Percentiles rank a stretch among this genome's conserved stretches.
Conservation (phyloP, 495 filamentous ascomycete genomes). For the Penicillium malachiteum region DNA sequence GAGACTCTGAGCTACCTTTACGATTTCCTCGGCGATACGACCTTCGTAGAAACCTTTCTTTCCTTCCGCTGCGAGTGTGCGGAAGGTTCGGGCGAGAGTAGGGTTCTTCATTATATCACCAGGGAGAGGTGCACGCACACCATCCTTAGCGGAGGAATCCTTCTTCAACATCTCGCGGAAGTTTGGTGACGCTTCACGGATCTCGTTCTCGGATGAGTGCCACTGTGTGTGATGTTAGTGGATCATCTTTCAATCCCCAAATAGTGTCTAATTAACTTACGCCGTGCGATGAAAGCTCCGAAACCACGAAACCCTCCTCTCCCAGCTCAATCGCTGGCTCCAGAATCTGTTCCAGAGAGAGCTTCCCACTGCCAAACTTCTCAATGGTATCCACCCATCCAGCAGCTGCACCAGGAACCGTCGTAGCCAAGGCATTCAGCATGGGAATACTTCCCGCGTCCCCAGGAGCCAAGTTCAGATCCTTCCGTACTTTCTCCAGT, state of each 20-base stretch:
- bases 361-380: slow-evolving; percentile 84
- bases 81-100: slow-evolving; percentile 77
- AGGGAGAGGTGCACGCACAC: slow-evolving; percentile 66
- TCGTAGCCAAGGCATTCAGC: slow-evolving; percentile 74
- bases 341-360: slow-evolving; percentile 75
- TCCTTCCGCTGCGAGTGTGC: slow-evolving; percentile 72
- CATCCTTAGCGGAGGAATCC: slow-evolving; percentile 62
- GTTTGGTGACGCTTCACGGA: slow-evolving; percentile 77
- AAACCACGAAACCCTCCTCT: slow-evolving; percentile 87
- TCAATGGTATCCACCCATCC: slow-evolving; percentile 94
- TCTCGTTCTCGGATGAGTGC: slow-evolving; percentile 54
- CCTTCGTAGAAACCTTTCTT: slow-evolving; percentile 92
- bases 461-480: slow-evolving; percentile 65
- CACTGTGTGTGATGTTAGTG: slow-evolving; percentile 51
- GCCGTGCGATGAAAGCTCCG: slow-evolving; percentile 68
- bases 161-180: slow-evolving; percentile 78
- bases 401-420: slow-evolving; percentile 85
- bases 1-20: slow-evolving; percentile 71
- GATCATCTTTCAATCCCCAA: background rate
- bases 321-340: slow-evolving; percentile 81
- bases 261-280: slow-evolving; percentile 49
- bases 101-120: slow-evolving; percentile 93
- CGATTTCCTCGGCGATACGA: slow-evolving; percentile 70
- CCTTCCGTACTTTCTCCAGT: slow-evolving; percentile 64
- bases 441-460: slow-evolving; percentile 67